A percentile compares a stretch with the other conserved stretches of the same genome.
Evolutionary conservation across 345 rosid species (phyloP).

Genomic region (sweet orange (Citrus sinensis)): DNA sequence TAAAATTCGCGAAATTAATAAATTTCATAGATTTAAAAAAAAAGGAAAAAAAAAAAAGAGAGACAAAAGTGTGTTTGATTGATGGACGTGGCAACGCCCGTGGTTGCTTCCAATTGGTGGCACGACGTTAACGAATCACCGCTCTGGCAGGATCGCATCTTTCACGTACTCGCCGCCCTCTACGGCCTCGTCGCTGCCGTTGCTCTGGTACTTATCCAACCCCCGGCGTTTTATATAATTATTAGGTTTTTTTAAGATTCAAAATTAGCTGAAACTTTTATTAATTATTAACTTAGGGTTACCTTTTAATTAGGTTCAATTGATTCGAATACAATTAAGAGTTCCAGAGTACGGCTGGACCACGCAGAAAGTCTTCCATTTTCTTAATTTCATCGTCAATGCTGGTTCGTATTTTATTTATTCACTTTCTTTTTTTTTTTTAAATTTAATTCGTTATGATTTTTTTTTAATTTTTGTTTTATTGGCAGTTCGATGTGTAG

Average conservation of each 20-base stretch:
- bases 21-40: too few species aligned
- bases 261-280: too few species aligned
- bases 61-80: too few species aligned
- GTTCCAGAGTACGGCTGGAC: slow-evolving; percentile 99
- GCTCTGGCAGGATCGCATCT: slow-evolving; percentile 86
- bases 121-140: slow-evolving; percentile 54
- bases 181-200: slow-evolving; percentile 67
- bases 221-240: too few species aligned
- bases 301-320: slow-evolving; percentile 51
- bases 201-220: slow-evolving; percentile 44
- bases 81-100: background rate
- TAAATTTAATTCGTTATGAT: background rate
- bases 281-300: background rate
- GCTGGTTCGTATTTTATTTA: slow-evolving; percentile 50
- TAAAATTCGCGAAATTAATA: too few species aligned
- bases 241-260: too few species aligned
- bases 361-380: slow-evolving; percentile 90
- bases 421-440: background rate
- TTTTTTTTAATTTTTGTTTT: slow-evolving; percentile 1
- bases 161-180: slow-evolving; percentile 61
- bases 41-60: too few species aligned
- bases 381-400: slow-evolving; percentile 87
- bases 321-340: slow-evolving; percentile 77
- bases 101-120: slow-evolving; percentile 63
- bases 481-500: slow-evolving; percentile 60